Evolutionary conservation across 2,329 filamentous ascomycete species (phyloP), one percentile per base, ranked within the genome.

Genomic region (Verticillium alfalfae): DNA sequence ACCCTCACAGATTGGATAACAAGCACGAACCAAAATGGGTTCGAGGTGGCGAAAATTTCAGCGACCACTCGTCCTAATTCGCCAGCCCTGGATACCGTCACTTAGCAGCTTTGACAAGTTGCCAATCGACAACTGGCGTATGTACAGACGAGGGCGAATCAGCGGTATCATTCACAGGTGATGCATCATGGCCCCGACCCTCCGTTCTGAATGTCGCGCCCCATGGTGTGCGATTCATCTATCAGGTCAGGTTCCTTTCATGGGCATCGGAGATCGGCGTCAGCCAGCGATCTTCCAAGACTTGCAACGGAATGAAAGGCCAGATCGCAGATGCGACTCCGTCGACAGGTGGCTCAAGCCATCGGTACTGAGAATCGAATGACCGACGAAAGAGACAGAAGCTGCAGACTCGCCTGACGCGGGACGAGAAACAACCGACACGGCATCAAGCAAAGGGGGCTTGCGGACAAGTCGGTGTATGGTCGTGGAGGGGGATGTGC

Each of bases 291-390:
- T 52, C 45, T 4, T 18, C 45, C n/a, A 12, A 52, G 45, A 52
- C n/a, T n/a, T 13, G 9, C 5, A 10, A 52, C 45, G 10, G 26
- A 52, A 22, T 18, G n/a, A 26, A 22, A 3, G 9, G 18, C 16
- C 45, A 52, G 45, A 52, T 52, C 45, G 38, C 15, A 34, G 34
- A 45, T 58, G 16, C 16, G 13, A 45, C 39, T 10, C 13, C 12
- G 13, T 31, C 57, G 56, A 57, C 55, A 36, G n/a, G 38, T 58
- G 37, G 57, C 37, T 22, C 37, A 45, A 41, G 26, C 57, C 22
- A 16, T 45, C 57, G 57, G 38, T 39, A 58, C 45, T 39, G 45
- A 58, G 36, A 39, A 58, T 58, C 57, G 57, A 58, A 58, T 37
- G 38, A 58, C 45, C 15, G 45, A 49, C 45, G 36, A 49, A 45